Evolutionary conservation across 176 grass and related monocot genomes (phyloP).

Genomic region (Oryza officinalis): DNA sequence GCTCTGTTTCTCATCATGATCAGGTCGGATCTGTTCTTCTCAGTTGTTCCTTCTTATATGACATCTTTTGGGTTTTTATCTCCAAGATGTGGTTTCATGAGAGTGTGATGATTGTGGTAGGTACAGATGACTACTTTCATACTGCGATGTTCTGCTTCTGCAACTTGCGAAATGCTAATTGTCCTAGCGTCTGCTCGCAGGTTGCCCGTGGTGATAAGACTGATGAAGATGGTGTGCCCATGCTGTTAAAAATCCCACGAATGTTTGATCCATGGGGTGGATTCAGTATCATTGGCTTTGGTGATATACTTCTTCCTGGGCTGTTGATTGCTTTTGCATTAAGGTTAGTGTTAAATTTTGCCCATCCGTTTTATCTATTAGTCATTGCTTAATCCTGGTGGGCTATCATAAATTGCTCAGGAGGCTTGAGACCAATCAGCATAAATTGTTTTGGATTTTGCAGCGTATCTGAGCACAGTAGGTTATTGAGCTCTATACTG

Average conservation of each 20-base stretch:
- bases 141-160: not conserved
- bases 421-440: not conserved
- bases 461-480: not conserved
- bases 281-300: slow-evolving; percentile 98
- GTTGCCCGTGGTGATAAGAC: slow-evolving; percentile 97
- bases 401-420: not conserved
- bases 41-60: slow-evolving; percentile 90
- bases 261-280: slow-evolving; percentile 99
- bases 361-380: not conserved
- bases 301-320: slow-evolving; percentile 97
- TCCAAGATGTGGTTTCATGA: slow-evolving; percentile 97
- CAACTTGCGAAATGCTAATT: slow-evolving; percentile 10
- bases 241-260: slow-evolving; percentile 93
- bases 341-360: slow-evolving; percentile 47
- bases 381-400: not conserved
- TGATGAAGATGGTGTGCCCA: slow-evolving; percentile 95
- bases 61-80: slow-evolving; percentile 98
- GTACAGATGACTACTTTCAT: slow-evolving; percentile 27
- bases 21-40: slow-evolving; percentile 91
- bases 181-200: slow-evolving; percentile 33
- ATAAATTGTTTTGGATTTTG: slow-evolving; percentile 1
- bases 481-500: not conserved
- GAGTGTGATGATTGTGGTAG: slow-evolving; percentile 99
- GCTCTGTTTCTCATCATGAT: slow-evolving; percentile 25
- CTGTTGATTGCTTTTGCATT: slow-evolving; percentile 92